Conservation (phyloP, 2,329 filamentous ascomycete genomes). For the Ophiocordyceps australis region DNA sequence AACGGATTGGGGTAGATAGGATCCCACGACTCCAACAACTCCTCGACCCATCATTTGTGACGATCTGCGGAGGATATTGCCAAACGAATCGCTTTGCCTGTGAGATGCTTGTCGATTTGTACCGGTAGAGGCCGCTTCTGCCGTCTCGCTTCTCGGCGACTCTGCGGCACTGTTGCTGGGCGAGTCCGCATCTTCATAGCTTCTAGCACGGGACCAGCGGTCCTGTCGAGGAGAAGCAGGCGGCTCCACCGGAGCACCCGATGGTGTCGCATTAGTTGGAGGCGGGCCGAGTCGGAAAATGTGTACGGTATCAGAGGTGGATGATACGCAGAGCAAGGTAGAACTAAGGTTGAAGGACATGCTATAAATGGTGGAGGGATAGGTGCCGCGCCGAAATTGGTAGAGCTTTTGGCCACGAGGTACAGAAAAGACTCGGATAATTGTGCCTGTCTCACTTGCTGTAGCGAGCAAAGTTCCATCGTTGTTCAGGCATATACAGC, state of each 20-base stretch:
- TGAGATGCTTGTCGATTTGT: slow-evolving; percentile 14
- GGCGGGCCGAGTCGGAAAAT: slow-evolving; percentile 65
- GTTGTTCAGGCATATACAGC: slow-evolving; percentile 78
- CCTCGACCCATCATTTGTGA: slow-evolving; percentile 85
- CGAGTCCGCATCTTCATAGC: slow-evolving; percentile 26
- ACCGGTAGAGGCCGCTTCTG: slow-evolving; percentile 10
- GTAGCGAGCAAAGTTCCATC: slow-evolving; percentile 86
- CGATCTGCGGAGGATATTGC: slow-evolving; percentile 81
- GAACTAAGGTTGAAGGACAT: slow-evolving; percentile 97
- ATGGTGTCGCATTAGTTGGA: slow-evolving; percentile 16
- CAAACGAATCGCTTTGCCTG: slow-evolving; percentile 57
- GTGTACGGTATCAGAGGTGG: slow-evolving; percentile 89
- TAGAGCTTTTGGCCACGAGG: slow-evolving; percentile 85
- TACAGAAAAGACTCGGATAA: slow-evolving; percentile 88
- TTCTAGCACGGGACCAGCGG: slow-evolving; percentile 33
- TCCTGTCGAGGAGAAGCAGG: slow-evolving; percentile 24
- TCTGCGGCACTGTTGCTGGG: slow-evolving; percentile 27
- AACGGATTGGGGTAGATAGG: slow-evolving; percentile 82
- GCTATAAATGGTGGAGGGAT: slow-evolving; percentile 90
- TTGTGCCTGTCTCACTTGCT: slow-evolving; percentile 91
- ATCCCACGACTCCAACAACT: slow-evolving; percentile 75
- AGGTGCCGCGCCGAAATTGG: slow-evolving; percentile 88
- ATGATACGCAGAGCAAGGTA: slow-evolving; percentile 86
- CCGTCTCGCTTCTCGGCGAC: slow-evolving; percentile 30
- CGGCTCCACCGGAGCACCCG: slow-evolving; percentile 16